These are phyloP conservation scores for Cylindrotheca fusiformis DNA, from an alignment of 108 stramenopile genomes.

Conservation along the genomic window DNA sequence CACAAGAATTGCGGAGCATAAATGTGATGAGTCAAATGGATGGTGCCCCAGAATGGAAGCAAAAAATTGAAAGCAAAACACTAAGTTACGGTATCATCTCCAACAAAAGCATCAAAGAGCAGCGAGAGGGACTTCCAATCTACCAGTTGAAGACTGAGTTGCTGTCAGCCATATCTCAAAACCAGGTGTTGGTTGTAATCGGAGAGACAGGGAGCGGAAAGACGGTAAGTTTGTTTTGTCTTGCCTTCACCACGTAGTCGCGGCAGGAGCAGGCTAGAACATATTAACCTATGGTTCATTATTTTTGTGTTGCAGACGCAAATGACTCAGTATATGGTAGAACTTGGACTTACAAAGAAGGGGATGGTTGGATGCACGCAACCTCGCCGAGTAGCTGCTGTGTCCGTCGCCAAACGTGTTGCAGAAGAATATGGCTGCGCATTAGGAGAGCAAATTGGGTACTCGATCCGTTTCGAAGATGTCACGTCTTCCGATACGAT, in stretches of 20 bases:
- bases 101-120: constrained; percentile 92
- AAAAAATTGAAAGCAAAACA: constrained; percentile 92
- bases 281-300: not conserved
- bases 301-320: constrained; percentile 86
- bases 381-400: constrained; percentile 97
- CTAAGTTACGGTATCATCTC: constrained; percentile 93
- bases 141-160: constrained; percentile 83
- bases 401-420: constrained; percentile 98
- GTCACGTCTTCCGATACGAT: constrained; percentile 89
- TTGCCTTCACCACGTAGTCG: not conserved
- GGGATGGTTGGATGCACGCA: constrained; percentile 98
- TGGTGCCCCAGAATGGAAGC: constrained; percentile 97
- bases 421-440: constrained; percentile 97
- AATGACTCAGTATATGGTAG: constrained; percentile 98
- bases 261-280: not conserved
- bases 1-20: constrained; percentile 94
- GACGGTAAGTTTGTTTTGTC: constrained; percentile 2
- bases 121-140: constrained; percentile 93
- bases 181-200: constrained; percentile 95
- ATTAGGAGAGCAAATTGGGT: constrained; percentile 94
- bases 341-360: constrained; percentile 87
- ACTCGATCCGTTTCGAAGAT: constrained; percentile 99
- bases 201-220: constrained; percentile 94
- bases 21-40: constrained; percentile 81
- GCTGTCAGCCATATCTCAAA: constrained; percentile 70